Base-by-base conservation (phyloP, 2,329 filamentous ascomycete genomes). In the Colletotrichum graminicola region DNA sequence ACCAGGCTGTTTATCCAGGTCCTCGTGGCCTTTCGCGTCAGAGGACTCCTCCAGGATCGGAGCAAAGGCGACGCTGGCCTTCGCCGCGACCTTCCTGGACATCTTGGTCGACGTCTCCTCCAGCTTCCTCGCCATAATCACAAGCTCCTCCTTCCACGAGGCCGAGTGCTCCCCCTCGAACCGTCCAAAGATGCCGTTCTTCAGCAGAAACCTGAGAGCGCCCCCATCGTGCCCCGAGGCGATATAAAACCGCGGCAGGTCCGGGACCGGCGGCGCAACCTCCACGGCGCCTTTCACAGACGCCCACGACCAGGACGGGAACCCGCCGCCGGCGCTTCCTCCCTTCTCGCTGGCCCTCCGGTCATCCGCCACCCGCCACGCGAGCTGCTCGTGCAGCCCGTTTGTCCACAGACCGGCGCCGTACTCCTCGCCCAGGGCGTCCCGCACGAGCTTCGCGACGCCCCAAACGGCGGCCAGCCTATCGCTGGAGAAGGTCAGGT, bases 401-500 rank as follows among this genome's bases (percentile, higher is more conserved):
- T 43, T 55, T 1, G 66, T 66, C 76, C 76, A 77, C 14, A 77
- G 43, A 0, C 76, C 76, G 0, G 54, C 56, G 3, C 63, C 67
- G 16, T 71, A 71, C 56, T 71, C 67, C 21, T 71, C 63, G 0
- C 63, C 63, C 11, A 61, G 34, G 4, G 51, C 51, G 21, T 71
- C 67, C 12, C 67, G 32, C 2, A 62, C 32, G 1, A 71, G 63
- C n/a, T 71, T 71, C 3, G 74, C 75, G 0, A 77, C 67, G 34
- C 74, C 74, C 70, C 71, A 76, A 11, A 76, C 64, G 32, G 76
- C 76, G 1, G 39, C 47, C 21, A 74, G 57, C 18, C 66, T 59
- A 61, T 77, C 75, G 23, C 36, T 26, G 49, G 65, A 32, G 7
- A 60, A 59, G 1, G 74, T 76, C 3, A 77, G 61, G 14, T 67